These are phyloP conservation scores for Dalbergia oliveri DNA, from an alignment of 306 rosid species.

Conservation along the genomic window DNA sequence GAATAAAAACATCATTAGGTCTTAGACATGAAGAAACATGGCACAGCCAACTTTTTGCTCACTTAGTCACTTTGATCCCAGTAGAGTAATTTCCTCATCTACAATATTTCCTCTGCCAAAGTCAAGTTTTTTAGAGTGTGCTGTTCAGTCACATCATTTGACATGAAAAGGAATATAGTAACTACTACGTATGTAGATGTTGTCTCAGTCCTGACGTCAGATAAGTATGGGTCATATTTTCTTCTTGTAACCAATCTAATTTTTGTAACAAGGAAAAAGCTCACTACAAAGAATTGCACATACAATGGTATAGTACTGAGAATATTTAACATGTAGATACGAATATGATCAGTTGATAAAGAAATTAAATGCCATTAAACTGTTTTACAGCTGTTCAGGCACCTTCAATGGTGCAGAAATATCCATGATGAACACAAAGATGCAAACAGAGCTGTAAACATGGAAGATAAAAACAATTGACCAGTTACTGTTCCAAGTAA, in stretches of 20 bases:
- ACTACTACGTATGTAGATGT: neutral
- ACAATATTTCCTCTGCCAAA: conserved; percentile 1
- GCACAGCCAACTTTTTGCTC: conserved; percentile 5
- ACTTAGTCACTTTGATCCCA: neutral
- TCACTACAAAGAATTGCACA: neutral
- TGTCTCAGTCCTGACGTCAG: neutral
- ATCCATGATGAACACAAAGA: neutral
- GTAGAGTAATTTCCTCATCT: neutral
- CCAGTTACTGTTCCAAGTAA: neutral
- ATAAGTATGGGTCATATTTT: conserved; percentile 2
- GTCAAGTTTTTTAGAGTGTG: neutral
- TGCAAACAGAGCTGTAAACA: neutral
- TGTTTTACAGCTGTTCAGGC: neutral
- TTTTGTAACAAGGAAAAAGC: neutral
- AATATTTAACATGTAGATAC: neutral
- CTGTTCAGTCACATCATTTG: neutral
- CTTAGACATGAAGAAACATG: neutral
- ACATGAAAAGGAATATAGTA: neutral
- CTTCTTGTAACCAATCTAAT: neutral
- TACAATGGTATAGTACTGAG: neutral
- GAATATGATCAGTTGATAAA: neutral
- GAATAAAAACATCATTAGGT: too few relatives aligned
- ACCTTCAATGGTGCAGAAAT: conserved; percentile 2
- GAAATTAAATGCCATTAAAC: conserved; percentile 5
- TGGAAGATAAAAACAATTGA: neutral